Percentiles rank a stretch among this genome's conserved stretches.
Conservation (phyloP, 129 eudicot genomes). For the Chrysanthemum seticuspe region DNA sequence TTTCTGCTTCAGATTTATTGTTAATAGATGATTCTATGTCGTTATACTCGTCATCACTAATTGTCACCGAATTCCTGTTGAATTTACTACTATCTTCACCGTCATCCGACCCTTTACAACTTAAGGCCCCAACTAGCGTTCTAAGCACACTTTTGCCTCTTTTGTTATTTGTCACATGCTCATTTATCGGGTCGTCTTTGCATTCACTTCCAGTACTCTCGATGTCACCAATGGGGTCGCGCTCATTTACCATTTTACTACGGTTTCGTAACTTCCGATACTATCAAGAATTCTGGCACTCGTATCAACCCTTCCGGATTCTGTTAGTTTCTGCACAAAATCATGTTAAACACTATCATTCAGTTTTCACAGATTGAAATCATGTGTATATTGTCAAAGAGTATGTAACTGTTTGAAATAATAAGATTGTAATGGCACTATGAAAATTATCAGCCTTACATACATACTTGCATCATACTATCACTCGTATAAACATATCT, state of each 20-base stretch:
- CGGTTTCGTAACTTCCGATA: slow-evolving; percentile 33
- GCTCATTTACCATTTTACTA: slow-evolving; percentile 29
- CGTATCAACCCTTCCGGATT: neutral
- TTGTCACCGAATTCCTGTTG: slow-evolving; percentile 5
- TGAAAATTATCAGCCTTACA: too few relatives aligned
- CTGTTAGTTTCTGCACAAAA: slow-evolving; percentile 18
- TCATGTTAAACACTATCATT: neutral
- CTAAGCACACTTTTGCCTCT: slow-evolving; percentile 32
- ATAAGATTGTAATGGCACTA: neutral
- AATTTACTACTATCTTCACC: slow-evolving; percentile 21
- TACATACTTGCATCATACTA: too few relatives aligned
- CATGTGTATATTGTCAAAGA: neutral
- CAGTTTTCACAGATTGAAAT: neutral
- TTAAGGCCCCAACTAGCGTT: slow-evolving; percentile 30
- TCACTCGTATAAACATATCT: too few relatives aligned
- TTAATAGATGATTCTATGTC: slow-evolving; percentile 32
- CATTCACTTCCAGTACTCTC: slow-evolving; percentile 37
- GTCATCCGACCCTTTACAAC: slow-evolving; percentile 26
- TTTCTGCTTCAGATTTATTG: slow-evolving; percentile 34
- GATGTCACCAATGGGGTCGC: slow-evolving; percentile 34
- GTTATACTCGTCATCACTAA: slow-evolving; percentile 2
- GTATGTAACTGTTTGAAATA: neutral
- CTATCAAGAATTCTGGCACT: slow-evolving; percentile 8
- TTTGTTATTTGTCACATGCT: slow-evolving; percentile 19
- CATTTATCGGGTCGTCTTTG: slow-evolving; percentile 25